Evolutionary conservation across 2,329 filamentous ascomycete species (phyloP).

Genomic region (Venturia effusa): DNA sequence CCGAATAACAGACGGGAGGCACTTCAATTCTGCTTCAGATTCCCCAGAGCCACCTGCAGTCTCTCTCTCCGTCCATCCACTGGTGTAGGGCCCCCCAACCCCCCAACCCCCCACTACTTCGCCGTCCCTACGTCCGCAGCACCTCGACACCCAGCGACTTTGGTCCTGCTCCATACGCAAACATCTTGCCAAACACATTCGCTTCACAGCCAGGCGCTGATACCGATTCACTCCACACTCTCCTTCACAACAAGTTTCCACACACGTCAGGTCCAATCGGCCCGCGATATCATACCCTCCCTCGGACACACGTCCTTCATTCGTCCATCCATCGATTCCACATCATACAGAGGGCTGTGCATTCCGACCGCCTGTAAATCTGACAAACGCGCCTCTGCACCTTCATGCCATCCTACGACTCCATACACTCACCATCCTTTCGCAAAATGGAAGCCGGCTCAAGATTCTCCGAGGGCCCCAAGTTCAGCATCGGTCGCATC

Average conservation of each 20-base stretch:
- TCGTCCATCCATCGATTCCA: background rate
- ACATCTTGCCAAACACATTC: background rate
- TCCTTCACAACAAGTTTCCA: background rate
- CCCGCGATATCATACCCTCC: background rate
- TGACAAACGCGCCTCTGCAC: background rate
- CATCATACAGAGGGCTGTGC: background rate
- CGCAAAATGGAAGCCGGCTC: slow-evolving; percentile 67
- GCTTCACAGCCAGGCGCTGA: slow-evolving; percentile 5
- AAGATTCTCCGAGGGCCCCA: slow-evolving; percentile 35
- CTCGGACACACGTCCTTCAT: background rate
- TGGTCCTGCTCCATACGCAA: background rate
- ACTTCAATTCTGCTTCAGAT: background rate
- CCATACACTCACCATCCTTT: slow-evolving; percentile 61
- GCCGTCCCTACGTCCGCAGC: no score
- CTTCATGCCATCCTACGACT: slow-evolving; percentile 66
- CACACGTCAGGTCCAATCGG: background rate
- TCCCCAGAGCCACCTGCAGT: background rate
- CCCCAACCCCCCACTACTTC: no score
- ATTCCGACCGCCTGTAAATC: background rate
- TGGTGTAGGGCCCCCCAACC: background rate
- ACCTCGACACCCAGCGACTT: background rate
- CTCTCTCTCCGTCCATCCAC: background rate
- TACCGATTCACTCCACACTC: background rate
- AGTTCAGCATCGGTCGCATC: slow-evolving; percentile 75
- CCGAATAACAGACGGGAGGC: no score